Conservation (phyloP, 1,139 yeast species). For the Hyphopichia fennica region DNA sequence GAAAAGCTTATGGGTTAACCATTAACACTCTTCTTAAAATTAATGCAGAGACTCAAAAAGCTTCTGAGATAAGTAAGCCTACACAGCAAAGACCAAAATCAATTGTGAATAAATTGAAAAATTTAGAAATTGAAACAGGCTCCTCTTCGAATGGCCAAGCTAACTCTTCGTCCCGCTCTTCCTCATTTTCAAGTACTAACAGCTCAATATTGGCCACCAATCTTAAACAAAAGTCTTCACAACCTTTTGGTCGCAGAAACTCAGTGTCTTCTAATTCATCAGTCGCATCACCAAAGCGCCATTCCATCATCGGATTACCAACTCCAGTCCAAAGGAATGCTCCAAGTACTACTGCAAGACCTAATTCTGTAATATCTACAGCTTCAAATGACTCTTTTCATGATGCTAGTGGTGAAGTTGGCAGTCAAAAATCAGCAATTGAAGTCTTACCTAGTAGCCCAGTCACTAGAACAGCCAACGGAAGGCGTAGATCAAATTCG, state of each 20-base stretch:
- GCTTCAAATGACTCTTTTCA: constrained; percentile 18
- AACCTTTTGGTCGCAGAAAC: constrained; percentile 1
- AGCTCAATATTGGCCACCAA: constrained; percentile 5
- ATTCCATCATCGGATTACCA: constrained; percentile 11
- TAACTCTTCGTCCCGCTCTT: constrained; percentile 6
- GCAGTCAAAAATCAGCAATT: not conserved
- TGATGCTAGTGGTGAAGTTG: constrained; percentile 1
- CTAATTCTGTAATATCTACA: constrained; percentile 24
- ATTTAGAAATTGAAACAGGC: not conserved
- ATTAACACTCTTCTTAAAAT: constrained; percentile 3
- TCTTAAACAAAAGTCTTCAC: not conserved
- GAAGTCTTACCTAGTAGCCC: not conserved
- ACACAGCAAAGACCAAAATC: not conserved
- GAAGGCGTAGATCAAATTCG: constrained; percentile 40
- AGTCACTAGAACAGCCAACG: constrained; percentile 6
- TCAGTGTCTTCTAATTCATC: constrained; percentile 10
- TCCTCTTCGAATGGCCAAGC: not conserved
- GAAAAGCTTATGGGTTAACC: constrained; percentile 36
- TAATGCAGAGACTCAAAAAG: not conserved
- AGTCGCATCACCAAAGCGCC: constrained; percentile 20
- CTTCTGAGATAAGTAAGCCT: not conserved
- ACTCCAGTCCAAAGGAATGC: constrained; percentile 7
- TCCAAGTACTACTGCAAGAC: constrained; percentile 10
- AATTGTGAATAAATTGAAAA: constrained; percentile 18
- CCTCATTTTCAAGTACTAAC: constrained; percentile 16